Evolutionary conservation across 1,284 basidiomycete genomes (phyloP).

Genomic region (Calocybe gambosa): DNA sequence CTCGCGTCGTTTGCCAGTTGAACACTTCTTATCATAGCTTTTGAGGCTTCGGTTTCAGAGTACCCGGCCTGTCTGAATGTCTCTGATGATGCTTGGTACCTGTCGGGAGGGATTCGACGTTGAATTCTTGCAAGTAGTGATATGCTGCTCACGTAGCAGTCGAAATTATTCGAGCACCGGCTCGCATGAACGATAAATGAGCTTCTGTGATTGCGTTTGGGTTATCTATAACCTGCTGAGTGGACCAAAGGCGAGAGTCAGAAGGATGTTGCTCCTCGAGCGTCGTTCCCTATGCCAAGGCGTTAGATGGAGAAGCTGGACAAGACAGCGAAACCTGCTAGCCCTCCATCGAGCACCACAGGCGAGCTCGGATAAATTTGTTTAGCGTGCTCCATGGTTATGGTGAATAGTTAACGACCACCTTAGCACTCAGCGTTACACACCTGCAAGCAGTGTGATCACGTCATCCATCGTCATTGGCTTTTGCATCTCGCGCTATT

Average conservation of each 20-base stretch:
- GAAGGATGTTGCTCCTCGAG: constrained; percentile 56
- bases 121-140: neutral
- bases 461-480: neutral
- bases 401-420: neutral
- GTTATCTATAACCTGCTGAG: constrained; percentile 32
- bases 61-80: constrained; percentile 54
- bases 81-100: constrained; percentile 58
- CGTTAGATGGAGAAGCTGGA: constrained; percentile 2
- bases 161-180: constrained; percentile 54
- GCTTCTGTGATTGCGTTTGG: constrained; percentile 47
- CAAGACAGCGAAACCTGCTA: constrained; percentile 33
- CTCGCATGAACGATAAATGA: constrained; percentile 54
- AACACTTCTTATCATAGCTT: constrained; percentile 53
- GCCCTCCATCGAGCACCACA: constrained; percentile 52
- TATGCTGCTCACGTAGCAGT: constrained; percentile 51
- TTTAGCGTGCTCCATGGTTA: constrained; percentile 1
- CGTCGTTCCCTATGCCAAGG: constrained; percentile 51
- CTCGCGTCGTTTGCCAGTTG: constrained; percentile 45
- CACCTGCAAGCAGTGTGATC: neutral
- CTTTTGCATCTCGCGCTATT: neutral
- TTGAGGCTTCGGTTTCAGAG: constrained; percentile 33
- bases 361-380: constrained; percentile 13
- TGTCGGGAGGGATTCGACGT: constrained; percentile 24
- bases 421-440: neutral
- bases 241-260: constrained; percentile 61